Evolutionary conservation across 176 grass and related monocot species (phyloP).

Genomic region (Carex parvula): DNA sequence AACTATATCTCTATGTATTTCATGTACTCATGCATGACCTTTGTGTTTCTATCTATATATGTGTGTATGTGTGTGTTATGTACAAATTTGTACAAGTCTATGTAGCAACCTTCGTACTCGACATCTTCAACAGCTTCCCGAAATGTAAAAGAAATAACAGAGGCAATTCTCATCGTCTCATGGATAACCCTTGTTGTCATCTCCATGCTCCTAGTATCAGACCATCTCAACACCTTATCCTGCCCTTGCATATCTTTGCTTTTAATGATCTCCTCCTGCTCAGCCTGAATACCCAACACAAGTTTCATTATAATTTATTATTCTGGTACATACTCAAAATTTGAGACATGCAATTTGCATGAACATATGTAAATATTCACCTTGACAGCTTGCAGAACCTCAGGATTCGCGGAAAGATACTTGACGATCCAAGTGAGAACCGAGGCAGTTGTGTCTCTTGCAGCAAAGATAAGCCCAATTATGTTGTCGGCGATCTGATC

Average conservation of each 20-base stretch:
- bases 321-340: neutral
- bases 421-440: constrained; percentile 99
- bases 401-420: constrained; percentile 80
- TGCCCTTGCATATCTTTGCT: constrained; percentile 34
- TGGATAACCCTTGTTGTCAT: constrained; percentile 83
- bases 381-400: constrained; percentile 60
- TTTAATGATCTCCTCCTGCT: constrained; percentile 54
- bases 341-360: neutral
- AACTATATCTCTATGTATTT: neutral
- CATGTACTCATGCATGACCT: neutral
- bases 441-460: constrained; percentile 93
- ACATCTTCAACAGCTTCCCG: constrained; percentile 94
- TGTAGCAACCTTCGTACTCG: constrained; percentile 72
- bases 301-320: neutral
- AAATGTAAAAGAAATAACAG: constrained; percentile 96
- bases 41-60: neutral
- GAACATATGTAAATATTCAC: constrained; percentile 28
- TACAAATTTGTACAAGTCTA: neutral
- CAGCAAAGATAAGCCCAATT: constrained; percentile 93
- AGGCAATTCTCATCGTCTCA: constrained; percentile 98
- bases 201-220: constrained; percentile 64
- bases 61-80: neutral
- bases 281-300: no score
- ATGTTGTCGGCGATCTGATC: constrained; percentile 95
- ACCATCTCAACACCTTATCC: constrained; percentile 49